phyloP scores from a whole-genome alignment of 2,329 filamentous ascomycete genomes.

The Arachnopeziza araneosa region DNA sequence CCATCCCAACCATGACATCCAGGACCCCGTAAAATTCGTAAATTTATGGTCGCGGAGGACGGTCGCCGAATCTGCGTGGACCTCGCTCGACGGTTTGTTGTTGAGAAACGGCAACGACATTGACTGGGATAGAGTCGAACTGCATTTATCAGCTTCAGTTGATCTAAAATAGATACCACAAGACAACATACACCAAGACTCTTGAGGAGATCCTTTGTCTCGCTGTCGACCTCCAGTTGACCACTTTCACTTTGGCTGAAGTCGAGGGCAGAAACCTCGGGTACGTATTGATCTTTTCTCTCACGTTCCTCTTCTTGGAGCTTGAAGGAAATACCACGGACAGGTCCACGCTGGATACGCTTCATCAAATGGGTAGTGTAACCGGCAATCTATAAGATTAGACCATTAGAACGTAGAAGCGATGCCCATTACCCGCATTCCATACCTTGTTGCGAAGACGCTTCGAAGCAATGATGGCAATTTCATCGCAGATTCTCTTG shows the following conservation, averaged over 20 bases:
- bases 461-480: constrained; percentile 98
- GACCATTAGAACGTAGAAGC: neutral
- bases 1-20: constrained; percentile 1
- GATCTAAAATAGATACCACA: neutral
- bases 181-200: constrained; percentile 81
- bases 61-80: constrained; percentile 70
- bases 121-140: constrained; percentile 98
- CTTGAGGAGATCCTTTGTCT: constrained; percentile 99
- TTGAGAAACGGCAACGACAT: constrained; percentile 86
- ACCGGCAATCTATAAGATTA: constrained; percentile 69
- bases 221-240: constrained; percentile 88
- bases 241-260: constrained; percentile 94
- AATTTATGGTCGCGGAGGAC: constrained; percentile 43
- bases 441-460: constrained; percentile 96
- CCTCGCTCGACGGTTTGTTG: constrained; percentile 74
- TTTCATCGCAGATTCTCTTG: constrained; percentile 99
- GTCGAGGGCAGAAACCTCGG: constrained; percentile 97
- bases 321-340: constrained; percentile 99
- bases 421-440: neutral
- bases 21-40: constrained; percentile 4
- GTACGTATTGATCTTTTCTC: constrained; percentile 99
- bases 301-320: constrained; percentile 99
- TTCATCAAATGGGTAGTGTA: constrained; percentile 99
- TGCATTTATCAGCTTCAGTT: constrained; percentile 34
- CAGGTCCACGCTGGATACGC: constrained; percentile 98